Conservation (phyloP, 2,329 filamentous ascomycete species). For the Neospermospora avenae region DNA sequence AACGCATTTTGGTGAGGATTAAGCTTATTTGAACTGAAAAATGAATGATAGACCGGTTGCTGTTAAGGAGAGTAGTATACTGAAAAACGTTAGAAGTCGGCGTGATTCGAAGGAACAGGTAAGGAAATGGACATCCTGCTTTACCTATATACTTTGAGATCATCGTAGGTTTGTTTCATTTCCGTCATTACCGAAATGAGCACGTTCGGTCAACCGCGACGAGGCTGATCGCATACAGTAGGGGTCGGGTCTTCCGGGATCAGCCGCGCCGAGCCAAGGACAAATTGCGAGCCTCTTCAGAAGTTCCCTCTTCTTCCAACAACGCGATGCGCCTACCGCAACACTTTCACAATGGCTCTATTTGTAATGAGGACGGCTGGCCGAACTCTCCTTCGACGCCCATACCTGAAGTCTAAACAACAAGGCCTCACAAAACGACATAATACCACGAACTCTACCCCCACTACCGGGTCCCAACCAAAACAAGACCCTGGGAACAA, state of each 20-base stretch:
- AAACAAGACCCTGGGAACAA: conserved; percentile 24
- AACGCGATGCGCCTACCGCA: conserved; percentile 20
- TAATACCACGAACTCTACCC: conserved; percentile 14
- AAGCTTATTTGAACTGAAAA: no score
- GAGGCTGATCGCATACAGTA: background rate
- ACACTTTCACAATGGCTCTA: conserved; percentile 23
- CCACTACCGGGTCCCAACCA: conserved; percentile 11
- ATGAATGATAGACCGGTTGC: no score
- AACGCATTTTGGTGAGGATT: background rate
- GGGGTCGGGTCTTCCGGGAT: background rate
- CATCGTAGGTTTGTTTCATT: no score
- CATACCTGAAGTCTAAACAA: conserved; percentile 20
- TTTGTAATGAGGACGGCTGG: conserved; percentile 23
- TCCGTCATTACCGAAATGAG: no score
- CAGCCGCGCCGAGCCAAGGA: background rate
- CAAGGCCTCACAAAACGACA: conserved; percentile 22
- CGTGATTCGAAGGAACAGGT: no score
- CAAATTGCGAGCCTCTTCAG: background rate
- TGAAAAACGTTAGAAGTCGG: no score
- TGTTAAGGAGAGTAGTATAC: no score
- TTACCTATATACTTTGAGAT: no score
- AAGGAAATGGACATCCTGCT: no score
- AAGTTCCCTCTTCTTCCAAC: background rate
- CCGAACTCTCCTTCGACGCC: conserved; percentile 24
- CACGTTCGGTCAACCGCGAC: no score